phyloP scores from a whole-genome alignment of 1,284 basidiomycete species.

The Ustilago trichophora region DNA sequence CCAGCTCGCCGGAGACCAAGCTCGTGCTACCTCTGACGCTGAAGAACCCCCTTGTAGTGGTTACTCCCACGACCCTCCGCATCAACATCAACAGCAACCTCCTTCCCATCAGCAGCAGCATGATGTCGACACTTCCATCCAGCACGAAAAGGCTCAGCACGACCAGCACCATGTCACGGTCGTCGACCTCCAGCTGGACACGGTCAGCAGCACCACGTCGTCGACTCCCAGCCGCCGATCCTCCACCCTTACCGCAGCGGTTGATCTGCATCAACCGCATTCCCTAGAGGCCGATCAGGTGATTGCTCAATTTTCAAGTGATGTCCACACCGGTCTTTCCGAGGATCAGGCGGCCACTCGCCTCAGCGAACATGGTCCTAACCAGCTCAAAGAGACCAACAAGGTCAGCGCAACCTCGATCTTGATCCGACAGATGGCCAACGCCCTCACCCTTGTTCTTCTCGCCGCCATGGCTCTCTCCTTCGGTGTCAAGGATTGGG shows the following conservation, averaged over 20 bases:
- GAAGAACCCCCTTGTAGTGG: conserved; percentile 58
- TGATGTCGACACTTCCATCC: not conserved
- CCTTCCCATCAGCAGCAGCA: conserved; percentile 14
- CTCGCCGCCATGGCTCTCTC: conserved; percentile 74
- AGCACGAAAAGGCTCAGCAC: conserved; percentile 25
- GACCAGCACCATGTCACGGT: conserved; percentile 31
- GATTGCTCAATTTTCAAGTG: conserved; percentile 41
- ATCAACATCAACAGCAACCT: conserved; percentile 18
- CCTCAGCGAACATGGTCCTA: conserved; percentile 42
- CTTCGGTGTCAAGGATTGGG: conserved; percentile 72
- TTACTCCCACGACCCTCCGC: conserved; percentile 40
- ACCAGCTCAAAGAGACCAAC: conserved; percentile 53
- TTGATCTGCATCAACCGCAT: conserved; percentile 61
- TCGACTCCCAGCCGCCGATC: conserved; percentile 38
- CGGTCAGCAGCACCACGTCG: conserved; percentile 16
- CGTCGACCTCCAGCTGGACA: conserved; percentile 23
- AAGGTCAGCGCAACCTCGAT: conserved; percentile 53
- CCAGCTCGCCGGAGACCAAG: conserved; percentile 30
- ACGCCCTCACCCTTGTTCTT: conserved; percentile 64
- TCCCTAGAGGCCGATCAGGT: conserved; percentile 44
- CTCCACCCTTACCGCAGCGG: conserved; percentile 47
- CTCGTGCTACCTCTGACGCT: conserved; percentile 35
- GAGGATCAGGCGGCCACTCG: conserved; percentile 39
- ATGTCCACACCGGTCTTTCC: conserved; percentile 44
- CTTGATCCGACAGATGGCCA: conserved; percentile 59